Evolutionary conservation across 192 early-diverging fungal genomes (phyloP), one percentile per base, ranked within the genome.

Genomic region (Coemansia sp.): DNA sequence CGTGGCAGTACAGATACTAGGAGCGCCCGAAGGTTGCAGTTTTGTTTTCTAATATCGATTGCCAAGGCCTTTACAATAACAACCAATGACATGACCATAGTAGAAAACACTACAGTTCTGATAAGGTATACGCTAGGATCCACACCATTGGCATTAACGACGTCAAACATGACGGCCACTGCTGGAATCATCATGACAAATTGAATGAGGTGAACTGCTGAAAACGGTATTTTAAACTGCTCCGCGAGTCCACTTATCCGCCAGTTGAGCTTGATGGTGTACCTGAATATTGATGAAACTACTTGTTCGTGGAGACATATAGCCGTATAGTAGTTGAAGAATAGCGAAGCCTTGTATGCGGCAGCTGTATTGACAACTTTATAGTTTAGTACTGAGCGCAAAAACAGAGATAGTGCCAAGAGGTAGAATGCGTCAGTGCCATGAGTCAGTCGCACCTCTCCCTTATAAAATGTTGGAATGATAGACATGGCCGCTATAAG

Each of bases 321-420:
- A 8, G 58, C 58, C 0, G 58, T 38, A 39, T 38, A 59, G 49
- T 71, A 71, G 38, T 71, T 63, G 47, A 76, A 76, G 34, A 71
- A 67, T 29, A 76, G 37, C 1, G 74, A 76, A 4, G 69, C 74
- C 27, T 67, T 71, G 38, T 76, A 76, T 11, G 70, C 66, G n/a
- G 56, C 44, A 0, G 47, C 43, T 47, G 70, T 71, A 56, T 67
- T 62, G 1, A 65, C 74, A 0, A 32, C n/a, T 9, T 44, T 39
- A 35, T 55, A 63, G 45, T 65, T 67, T 0, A 76, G 24, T 8
- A 61, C 74, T 1, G 74, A 69, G 11, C 74, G 74, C 20, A 76
- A 49, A 43, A 64, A 71, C 61, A 76, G 39, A 16, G 60, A 53
- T 0, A 76, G 66, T 10, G 64, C 69, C 53, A 56, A 18, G 29